A percentile compares a stretch with the other conserved stretches of the same genome.
Evolutionary conservation across 1,139 yeast species (phyloP).

Genomic region (Suhomyces coccinellae): DNA sequence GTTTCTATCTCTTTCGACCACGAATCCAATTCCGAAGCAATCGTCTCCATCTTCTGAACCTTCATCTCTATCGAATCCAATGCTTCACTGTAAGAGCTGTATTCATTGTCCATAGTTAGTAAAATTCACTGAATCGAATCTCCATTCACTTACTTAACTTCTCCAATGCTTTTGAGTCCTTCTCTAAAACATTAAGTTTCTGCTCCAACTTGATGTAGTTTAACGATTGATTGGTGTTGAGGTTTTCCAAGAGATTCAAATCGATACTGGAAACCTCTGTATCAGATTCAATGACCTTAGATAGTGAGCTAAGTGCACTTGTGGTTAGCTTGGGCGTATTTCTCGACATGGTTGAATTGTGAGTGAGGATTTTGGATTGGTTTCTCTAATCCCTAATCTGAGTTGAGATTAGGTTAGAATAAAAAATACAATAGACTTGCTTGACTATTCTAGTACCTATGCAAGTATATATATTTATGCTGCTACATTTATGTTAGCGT

Average conservation of each 20-base stretch:
- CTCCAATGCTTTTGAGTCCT: constrained; percentile 31
- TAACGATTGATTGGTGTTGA: constrained; percentile 58
- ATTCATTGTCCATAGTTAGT: constrained; percentile 31
- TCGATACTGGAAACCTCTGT: constrained; percentile 55
- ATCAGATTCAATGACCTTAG: constrained; percentile 47
- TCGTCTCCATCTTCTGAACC: constrained; percentile 43
- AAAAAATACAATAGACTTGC: too few relatives aligned
- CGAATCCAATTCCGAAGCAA: constrained; percentile 56
- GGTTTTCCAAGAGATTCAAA: constrained; percentile 51
- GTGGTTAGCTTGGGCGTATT: constrained; percentile 34
- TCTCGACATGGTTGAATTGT: constrained; percentile 20
- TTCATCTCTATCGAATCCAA: constrained; percentile 47
- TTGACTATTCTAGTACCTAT: neutral
- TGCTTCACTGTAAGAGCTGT: constrained; percentile 27
- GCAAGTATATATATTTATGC: neutral
- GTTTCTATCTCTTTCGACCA: constrained; percentile 59
- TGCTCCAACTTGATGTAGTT: constrained; percentile 57
- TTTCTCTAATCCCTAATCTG: too few relatives aligned
- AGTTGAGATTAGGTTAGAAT: too few relatives aligned
- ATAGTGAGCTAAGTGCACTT: constrained; percentile 29
- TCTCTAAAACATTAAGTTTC: constrained; percentile 40
- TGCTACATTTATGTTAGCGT: neutral
- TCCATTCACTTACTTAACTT: constrained; percentile 31
- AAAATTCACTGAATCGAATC: neutral
- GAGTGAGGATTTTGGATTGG: neutral